phyloP scores from a whole-genome alignment of 2,329 filamentous ascomycete species.

The Cercospora janseana region DNA sequence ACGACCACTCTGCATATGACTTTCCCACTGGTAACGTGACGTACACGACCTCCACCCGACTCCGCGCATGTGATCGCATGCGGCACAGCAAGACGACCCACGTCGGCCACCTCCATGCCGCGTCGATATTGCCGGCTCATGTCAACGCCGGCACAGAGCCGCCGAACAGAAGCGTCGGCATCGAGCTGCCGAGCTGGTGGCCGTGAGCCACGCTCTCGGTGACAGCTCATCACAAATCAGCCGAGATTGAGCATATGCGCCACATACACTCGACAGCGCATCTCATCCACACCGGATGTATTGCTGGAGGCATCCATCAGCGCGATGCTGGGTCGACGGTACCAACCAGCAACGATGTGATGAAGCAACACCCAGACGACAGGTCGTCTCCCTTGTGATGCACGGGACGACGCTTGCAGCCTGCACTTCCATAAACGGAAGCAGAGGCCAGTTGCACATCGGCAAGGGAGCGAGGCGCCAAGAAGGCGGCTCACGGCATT shows the following conservation, averaged over 20 bases:
- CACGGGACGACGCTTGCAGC: not conserved
- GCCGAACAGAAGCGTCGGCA: not conserved
- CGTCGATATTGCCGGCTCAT: too few species aligned
- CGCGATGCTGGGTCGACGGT: too few species aligned
- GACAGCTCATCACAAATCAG: constrained; percentile 7
- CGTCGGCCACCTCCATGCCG: too few species aligned
- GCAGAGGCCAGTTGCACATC: not conserved
- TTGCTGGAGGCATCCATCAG: too few species aligned
- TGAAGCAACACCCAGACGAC: not conserved
- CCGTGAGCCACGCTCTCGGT: not conserved
- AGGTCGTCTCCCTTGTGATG: not conserved
- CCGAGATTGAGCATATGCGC: constrained; percentile 4
- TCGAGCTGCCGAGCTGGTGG: not conserved
- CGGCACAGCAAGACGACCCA: too few species aligned
- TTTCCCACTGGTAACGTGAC: not conserved
- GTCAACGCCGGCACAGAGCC: too few species aligned
- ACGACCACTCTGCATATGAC: not conserved
- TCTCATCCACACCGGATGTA: too few species aligned
- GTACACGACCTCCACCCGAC: not conserved
- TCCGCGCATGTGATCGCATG: not conserved
- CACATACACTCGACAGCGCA: constrained; percentile 3
- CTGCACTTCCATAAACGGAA: not conserved
- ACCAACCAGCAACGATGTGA: too few species aligned
- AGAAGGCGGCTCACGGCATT: constrained; percentile 7
- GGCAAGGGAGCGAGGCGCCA: not conserved